phyloP scores from a whole-genome alignment of 805 yeast species.

The Metschnikowia sp. region DNA sequence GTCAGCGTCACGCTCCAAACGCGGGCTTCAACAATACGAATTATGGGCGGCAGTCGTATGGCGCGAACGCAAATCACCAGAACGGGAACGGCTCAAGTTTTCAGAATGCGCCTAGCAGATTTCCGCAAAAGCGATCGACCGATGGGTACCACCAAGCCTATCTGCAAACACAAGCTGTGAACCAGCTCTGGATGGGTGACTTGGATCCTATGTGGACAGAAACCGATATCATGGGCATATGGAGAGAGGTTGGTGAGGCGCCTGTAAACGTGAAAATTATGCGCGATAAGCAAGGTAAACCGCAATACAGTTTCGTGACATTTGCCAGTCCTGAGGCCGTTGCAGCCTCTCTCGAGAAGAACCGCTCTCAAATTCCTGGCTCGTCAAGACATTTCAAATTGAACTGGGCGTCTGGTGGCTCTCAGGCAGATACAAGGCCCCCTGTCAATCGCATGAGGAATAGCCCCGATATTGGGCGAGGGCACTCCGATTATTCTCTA shows the following conservation, averaged over 20 bases:
- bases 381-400: conserved; percentile 55
- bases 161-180: conserved; percentile 16
- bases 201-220: conserved; percentile 85
- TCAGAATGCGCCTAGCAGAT: conserved; percentile 1
- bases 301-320: conserved; percentile 72
- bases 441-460: not conserved
- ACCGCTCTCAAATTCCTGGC: conserved; percentile 72
- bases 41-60: not conserved
- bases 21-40: not conserved
- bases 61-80: not conserved
- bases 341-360: conserved; percentile 58
- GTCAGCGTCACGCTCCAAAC: not conserved
- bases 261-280: conserved; percentile 62
- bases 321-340: conserved; percentile 63
- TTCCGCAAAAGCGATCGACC: conserved; percentile 5
- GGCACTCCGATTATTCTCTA: conserved; percentile 53
- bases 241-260: conserved; percentile 69
- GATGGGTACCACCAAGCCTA: conserved; percentile 16
- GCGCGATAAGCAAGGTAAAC: conserved; percentile 51
- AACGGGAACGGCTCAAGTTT: not conserved
- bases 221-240: conserved; percentile 56
- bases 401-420: conserved; percentile 75
- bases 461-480: not conserved
- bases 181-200: conserved; percentile 85
- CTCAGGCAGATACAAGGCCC: conserved; percentile 2